Base-by-base conservation (phyloP, 805 yeast species). In the Myxozyma monticola region DNA sequence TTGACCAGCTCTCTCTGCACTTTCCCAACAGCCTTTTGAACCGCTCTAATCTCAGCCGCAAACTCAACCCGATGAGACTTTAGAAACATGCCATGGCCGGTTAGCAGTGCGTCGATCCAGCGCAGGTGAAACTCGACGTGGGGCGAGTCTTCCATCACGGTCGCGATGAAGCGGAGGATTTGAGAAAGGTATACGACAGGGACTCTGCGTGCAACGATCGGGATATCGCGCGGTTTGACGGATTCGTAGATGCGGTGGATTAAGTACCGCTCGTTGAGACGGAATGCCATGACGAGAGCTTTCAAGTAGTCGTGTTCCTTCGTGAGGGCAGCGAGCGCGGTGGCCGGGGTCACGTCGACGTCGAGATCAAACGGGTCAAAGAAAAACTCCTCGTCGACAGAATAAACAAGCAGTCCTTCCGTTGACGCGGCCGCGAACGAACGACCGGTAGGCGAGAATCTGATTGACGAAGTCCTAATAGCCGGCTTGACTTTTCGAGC, bases 361-460 rank as follows among this genome's bases (percentile, higher is more conserved):
- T 91, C 98, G 64, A 93, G 76, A 67, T 93, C 98, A 65, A 88
- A 88, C 29, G 99, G 99, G 72, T 93, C 99, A 65, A 93, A 93
- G 25, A 83, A 71, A 42, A 84, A 69, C 9, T 79, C 71, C 42
- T 82, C 83, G 67, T 91, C 95, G 34, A 89, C 78, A 1, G 96
- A 84, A 66, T 79, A 93, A 1, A 93, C 73, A 49, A 89, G 72
- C 39, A 93, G 71, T 7, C 99, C 99, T 67, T 91, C 98, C 0
- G 99, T 93, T 0, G 96, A 83, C 0, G 96, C 93, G 36, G 95
- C 96, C 0, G 96, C 93, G 74, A 93, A 93, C 29, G 95, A 81
- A 18, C 84, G 76, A 1, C 95, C 85, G 0, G 96, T 84, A 17
- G 99, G 99, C 1, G 96, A 87, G 63, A 90, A 93, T 59, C 76